Evolutionary conservation across 2,329 filamentous ascomycete genomes (phyloP), one percentile per base, ranked within the genome.

Genomic region (Fusarium keratoplasticum): DNA sequence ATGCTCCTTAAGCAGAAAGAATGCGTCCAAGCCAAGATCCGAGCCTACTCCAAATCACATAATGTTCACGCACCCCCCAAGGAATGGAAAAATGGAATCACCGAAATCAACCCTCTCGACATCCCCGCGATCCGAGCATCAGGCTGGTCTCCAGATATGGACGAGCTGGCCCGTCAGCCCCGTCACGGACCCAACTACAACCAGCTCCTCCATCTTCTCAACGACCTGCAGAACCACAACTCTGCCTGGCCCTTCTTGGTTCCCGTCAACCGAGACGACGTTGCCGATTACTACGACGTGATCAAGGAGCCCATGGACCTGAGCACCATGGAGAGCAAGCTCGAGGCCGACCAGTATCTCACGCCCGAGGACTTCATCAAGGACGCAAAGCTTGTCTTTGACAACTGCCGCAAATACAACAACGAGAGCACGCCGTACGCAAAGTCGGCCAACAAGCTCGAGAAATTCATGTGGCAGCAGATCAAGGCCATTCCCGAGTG

Each of bases 1-100:
- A 97, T 99, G 95, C 88, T 99, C 2, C 89, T 98, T 57, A 98
- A 99, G 86, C 96, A 99, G 82, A 98, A 98, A 82, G 96, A 98
- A 82, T 93, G 93, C 63, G 95, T 98, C 4, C 93, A 95, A 78
- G 95, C 95, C 72, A 99, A 99, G 85, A 98, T 98, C 74, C 92
- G 95, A 60, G 94, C 95, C 13, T 96, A 96, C 76, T 95, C 92
- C 79, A 95, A 94, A 80, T 95, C 92, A 16, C 95, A 98, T 84
- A 90, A 95, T 67, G 89, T 98, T 31, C 96, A 99, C 80, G 85
- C 90, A 22, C 95, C 96, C 0, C 96, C 96, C 0, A 91, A 93
- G 72, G 90, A 95, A 79, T 99, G 96, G 95, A 92, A 91, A 80
- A 93, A 91, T 65, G 93, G 92, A 27, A 86, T 93, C 13, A 87